These are phyloP conservation scores for Umbelopsis vinacea DNA, from an alignment of 192 early-diverging fungal species.

Conservation along the genomic window DNA sequence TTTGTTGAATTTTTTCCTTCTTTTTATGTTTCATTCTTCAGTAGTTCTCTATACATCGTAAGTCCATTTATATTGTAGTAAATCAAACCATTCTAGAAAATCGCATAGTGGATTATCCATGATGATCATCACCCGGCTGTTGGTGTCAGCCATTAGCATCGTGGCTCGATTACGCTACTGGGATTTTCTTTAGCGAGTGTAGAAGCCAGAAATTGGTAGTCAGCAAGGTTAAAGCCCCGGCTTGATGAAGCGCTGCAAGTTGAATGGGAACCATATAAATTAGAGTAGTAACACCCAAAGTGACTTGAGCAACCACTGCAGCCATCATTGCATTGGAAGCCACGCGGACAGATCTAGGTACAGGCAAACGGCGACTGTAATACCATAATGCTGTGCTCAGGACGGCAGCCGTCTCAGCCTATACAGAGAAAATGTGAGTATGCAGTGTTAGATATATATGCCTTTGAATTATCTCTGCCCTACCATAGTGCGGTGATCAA, in stretches of 20 bases:
- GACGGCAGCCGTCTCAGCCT: conserved; percentile 84
- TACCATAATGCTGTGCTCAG: conserved; percentile 76
- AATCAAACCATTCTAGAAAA: background rate
- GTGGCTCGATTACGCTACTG: conserved; percentile 25
- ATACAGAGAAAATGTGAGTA: background rate
- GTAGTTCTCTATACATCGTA: background rate
- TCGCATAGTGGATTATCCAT: background rate
- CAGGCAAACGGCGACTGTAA: conserved; percentile 68
- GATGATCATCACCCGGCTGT: background rate
- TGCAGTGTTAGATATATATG: background rate
- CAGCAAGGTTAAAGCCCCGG: conserved; percentile 85
- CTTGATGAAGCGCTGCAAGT: conserved; percentile 94
- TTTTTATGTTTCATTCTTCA: background rate
- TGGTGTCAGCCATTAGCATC: too few species aligned
- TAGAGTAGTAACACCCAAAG: conserved; percentile 91
- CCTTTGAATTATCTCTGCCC: background rate
- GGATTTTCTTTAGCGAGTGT: conserved; percentile 66
- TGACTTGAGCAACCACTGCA: conserved; percentile 75
- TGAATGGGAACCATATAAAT: conserved; percentile 93
- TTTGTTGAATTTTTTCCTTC: too few species aligned
- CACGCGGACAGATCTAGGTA: conserved; percentile 69
- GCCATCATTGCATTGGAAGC: conserved; percentile 80
- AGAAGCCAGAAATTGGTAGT: conserved; percentile 80
- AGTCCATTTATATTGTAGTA: background rate
- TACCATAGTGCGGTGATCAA: conserved; percentile 91